Percentiles rank a stretch among this genome's conserved stretches.
phyloP scores from a whole-genome alignment of 805 yeast species.

The Ascoidea tarda region DNA sequence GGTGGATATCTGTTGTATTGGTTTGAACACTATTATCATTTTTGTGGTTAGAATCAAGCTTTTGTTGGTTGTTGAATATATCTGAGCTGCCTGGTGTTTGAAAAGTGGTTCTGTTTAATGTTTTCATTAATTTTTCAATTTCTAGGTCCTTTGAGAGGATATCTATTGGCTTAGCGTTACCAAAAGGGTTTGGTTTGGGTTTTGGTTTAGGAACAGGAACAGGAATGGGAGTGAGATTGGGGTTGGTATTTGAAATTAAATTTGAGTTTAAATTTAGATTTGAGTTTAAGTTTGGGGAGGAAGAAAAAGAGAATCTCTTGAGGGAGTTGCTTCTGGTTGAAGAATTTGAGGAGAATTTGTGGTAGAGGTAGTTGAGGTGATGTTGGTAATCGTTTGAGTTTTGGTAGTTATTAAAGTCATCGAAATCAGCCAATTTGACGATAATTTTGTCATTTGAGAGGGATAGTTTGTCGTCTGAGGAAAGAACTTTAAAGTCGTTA shows the following conservation, averaged over 20 bases:
- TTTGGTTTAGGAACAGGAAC: not conserved
- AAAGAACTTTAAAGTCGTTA: not conserved
- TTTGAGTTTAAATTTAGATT: not conserved
- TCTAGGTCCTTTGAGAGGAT: conserved; percentile 25
- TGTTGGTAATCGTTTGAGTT: conserved; percentile 1
- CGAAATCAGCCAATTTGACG: conserved; percentile 6
- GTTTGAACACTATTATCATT: not conserved
- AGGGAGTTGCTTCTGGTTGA: not conserved
- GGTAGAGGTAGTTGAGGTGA: not conserved
- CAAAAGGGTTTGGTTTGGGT: conserved; percentile 28
- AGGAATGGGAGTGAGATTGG: not conserved
- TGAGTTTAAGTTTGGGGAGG: not conserved
- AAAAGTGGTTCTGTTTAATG: conserved; percentile 9
- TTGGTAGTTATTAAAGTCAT: conserved; percentile 6
- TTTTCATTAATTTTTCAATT: conserved; percentile 15
- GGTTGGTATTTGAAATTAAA: not conserved
- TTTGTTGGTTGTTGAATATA: not conserved
- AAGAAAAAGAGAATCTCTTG: not conserved
- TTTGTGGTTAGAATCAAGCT: not conserved
- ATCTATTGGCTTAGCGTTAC: conserved; percentile 34
- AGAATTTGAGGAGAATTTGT: not conserved
- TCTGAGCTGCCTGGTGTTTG: conserved; percentile 1
- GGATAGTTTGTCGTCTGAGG: not conserved
- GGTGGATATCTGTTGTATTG: not conserved
- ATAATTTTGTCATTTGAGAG: conserved; percentile 1